phyloP scores from a whole-genome alignment of 306 rosid genomes.

The Styphnolobium japonicum region DNA sequence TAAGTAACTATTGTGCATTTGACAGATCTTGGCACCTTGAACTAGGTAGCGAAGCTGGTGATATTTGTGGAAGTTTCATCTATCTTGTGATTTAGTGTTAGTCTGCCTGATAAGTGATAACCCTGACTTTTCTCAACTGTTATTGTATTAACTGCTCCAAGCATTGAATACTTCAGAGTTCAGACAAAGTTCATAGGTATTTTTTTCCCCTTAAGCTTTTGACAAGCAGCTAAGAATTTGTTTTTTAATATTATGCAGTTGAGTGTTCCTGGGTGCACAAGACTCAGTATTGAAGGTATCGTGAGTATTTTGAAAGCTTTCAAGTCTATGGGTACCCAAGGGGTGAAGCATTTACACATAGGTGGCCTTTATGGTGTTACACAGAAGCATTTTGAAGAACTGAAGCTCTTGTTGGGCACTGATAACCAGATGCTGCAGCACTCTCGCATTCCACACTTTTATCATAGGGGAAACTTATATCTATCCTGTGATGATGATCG shows the following conservation, averaged over 20 bases:
- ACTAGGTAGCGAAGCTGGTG: background rate
- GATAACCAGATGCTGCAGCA: slow-evolving; percentile 48
- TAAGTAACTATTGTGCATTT: background rate
- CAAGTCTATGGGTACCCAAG: slow-evolving; percentile 53
- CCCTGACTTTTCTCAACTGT: background rate
- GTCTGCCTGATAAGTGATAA: background rate
- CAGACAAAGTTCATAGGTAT: background rate
- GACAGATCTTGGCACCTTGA: slow-evolving; percentile 16
- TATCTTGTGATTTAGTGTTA: slow-evolving; percentile 5
- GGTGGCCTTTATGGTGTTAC: slow-evolving; percentile 86
- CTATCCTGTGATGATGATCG: slow-evolving; percentile 69
- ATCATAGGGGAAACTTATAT: slow-evolving; percentile 61
- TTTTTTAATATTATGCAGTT: slow-evolving; percentile 52
- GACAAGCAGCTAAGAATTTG: slow-evolving; percentile 6
- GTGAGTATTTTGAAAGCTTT: slow-evolving; percentile 59
- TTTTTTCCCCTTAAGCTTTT: background rate
- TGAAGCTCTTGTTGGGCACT: slow-evolving; percentile 61
- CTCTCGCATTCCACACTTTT: slow-evolving; percentile 60
- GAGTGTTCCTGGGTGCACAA: slow-evolving; percentile 89
- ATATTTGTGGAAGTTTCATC: background rate
- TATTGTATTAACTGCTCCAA: background rate
- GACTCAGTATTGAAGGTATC: slow-evolving; percentile 77
- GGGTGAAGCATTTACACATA: slow-evolving; percentile 73
- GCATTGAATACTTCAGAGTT: background rate
- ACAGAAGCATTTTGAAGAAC: slow-evolving; percentile 63